phyloP scores from a whole-genome alignment of 2,329 filamentous ascomycete species.

The Knoxdaviesia proteae region DNA sequence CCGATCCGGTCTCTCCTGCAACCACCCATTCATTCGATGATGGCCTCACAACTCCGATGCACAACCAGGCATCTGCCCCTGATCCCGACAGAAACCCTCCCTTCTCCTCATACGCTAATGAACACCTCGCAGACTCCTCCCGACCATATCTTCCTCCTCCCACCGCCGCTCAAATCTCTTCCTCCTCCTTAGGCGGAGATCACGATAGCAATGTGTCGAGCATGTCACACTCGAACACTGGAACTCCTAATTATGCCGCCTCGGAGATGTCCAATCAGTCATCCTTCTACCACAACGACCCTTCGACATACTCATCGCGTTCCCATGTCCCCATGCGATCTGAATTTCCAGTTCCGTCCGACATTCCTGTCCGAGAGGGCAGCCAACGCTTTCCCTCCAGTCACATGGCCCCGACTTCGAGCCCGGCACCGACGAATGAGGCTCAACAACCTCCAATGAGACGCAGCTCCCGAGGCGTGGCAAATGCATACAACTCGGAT shows the following conservation, averaged over 20 bases:
- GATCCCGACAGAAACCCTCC: conserved; percentile 6
- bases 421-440: neutral
- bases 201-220: no score
- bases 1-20: conserved; percentile 15
- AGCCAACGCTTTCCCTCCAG: conserved; percentile 2
- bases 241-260: no score
- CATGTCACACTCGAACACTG: no score
- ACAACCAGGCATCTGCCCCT: conserved; percentile 6
- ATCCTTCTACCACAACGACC: conserved; percentile 20
- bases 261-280: neutral
- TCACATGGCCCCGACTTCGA: neutral
- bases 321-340: conserved; percentile 17
- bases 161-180: conserved; percentile 4
- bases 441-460: conserved; percentile 1
- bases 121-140: conserved; percentile 3
- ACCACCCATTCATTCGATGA: conserved; percentile 1
- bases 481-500: conserved; percentile 27
- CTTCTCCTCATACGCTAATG: neutral
- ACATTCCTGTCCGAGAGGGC: conserved; percentile 2
- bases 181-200: neutral
- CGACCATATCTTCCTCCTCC: conserved; percentile 6
- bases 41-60: neutral
- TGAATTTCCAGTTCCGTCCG: neutral
- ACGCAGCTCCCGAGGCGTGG: conserved; percentile 53
- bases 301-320: conserved; percentile 40